Evolutionary conservation across 31 red algal genomes (phyloP).

Genomic region (Endocladia muricata): DNA sequence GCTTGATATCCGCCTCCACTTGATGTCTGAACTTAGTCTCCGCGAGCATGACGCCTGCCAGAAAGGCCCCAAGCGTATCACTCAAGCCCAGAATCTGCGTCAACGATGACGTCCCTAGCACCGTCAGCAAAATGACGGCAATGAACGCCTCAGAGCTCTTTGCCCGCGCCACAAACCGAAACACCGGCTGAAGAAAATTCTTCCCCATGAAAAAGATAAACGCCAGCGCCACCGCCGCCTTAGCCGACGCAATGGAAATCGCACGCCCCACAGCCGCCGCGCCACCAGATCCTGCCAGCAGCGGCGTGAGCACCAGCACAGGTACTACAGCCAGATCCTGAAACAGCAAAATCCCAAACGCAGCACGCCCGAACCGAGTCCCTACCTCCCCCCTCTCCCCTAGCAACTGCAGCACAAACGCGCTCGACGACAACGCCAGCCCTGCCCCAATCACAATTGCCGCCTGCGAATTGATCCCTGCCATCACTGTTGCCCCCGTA

Average conservation of each 20-base stretch:
- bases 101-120: slow-evolving; percentile 77
- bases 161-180: slow-evolving; percentile 76
- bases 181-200: slow-evolving; percentile 79
- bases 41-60: slow-evolving; percentile 94
- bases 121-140: slow-evolving; percentile 88
- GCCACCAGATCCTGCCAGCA: slow-evolving; percentile 82
- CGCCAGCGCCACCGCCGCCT: slow-evolving; percentile 77
- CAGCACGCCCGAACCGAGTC: slow-evolving; percentile 83
- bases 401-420: slow-evolving; percentile 97
- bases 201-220: slow-evolving; percentile 82
- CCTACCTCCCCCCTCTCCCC: slow-evolving; percentile 85
- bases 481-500: slow-evolving; percentile 32
- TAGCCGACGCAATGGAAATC: slow-evolving; percentile 73
- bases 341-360: slow-evolving; percentile 95
- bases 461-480: slow-evolving; percentile 54
- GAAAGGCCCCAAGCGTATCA: slow-evolving; percentile 93
- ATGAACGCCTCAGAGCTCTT: slow-evolving; percentile 91
- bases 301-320: slow-evolving; percentile 83
- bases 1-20: slow-evolving; percentile 91
- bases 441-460: slow-evolving; percentile 81
- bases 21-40: slow-evolving; percentile 94
- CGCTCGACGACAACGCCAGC: slow-evolving; percentile 86
- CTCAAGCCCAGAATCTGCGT: slow-evolving; percentile 85
- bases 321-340: slow-evolving; percentile 96
- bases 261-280: slow-evolving; percentile 63